Conservation (phyloP, 1,284 basidiomycete genomes). For the Pseudozyma pruni region DNA sequence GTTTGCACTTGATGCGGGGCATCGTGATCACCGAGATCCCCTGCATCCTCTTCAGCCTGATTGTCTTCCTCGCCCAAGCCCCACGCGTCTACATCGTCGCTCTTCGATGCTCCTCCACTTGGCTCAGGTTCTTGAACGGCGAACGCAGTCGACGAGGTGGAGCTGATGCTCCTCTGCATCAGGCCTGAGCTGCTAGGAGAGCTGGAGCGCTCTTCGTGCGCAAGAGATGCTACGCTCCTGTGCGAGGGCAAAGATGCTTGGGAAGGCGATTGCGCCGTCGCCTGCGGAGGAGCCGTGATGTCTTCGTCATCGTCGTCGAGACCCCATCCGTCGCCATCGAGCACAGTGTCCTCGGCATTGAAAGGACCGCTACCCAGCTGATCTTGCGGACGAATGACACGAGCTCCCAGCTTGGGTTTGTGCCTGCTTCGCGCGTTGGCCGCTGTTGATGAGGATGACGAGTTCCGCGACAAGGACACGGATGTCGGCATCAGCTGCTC, state of each 20-base stretch:
- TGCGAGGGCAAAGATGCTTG: slow-evolving; percentile 4
- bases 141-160: slow-evolving; percentile 32
- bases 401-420: slow-evolving; percentile 48
- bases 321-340: slow-evolving; percentile 51
- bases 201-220: slow-evolving; percentile 9
- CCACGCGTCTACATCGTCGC: slow-evolving; percentile 49
- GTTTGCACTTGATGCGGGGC: background rate
- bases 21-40: slow-evolving; percentile 33
- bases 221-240: slow-evolving; percentile 13
- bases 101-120: background rate
- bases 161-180: slow-evolving; percentile 33
- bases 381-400: slow-evolving; percentile 51
- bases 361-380: slow-evolving; percentile 60
- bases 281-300: background rate
- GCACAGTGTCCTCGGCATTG: slow-evolving; percentile 37
- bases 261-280: background rate
- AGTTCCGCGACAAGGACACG: slow-evolving; percentile 31
- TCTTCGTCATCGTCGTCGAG: slow-evolving; percentile 52
- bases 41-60: slow-evolving; percentile 36
- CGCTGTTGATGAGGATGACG: slow-evolving; percentile 26
- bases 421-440: slow-evolving; percentile 23
- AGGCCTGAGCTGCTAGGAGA: slow-evolving; percentile 24
- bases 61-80: slow-evolving; percentile 47
- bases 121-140: slow-evolving; percentile 14
- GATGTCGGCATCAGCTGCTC: slow-evolving; percentile 15